These are phyloP conservation scores for Pleurotus tuoliensis DNA, from an alignment of 768 basidiomycete species.

Conservation along the genomic window DNA sequence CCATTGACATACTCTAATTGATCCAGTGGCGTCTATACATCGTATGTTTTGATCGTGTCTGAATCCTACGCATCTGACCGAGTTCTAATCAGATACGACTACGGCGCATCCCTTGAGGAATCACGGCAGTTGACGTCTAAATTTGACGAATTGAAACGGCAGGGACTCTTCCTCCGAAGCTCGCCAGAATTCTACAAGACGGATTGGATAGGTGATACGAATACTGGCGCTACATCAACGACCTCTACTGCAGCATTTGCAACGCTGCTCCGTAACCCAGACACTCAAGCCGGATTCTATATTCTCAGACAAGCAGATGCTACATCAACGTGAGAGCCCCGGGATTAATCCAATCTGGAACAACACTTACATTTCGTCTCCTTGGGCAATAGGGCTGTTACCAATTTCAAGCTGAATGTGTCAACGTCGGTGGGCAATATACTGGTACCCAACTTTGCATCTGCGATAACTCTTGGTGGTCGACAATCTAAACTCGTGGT, in stretches of 20 bases:
- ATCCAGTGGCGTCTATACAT: slow-evolving; percentile 46
- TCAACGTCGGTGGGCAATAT: slow-evolving; percentile 48
- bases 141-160: slow-evolving; percentile 73
- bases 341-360: background rate
- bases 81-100: slow-evolving; percentile 65
- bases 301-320: slow-evolving; percentile 67
- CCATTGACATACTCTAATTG: no score
- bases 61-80: background rate
- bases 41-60: slow-evolving; percentile 1
- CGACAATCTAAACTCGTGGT: slow-evolving; percentile 73
- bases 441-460: slow-evolving; percentile 51
- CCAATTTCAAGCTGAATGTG: slow-evolving; percentile 58
- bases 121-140: slow-evolving; percentile 63
- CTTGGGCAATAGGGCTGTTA: slow-evolving; percentile 35
- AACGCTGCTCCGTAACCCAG: slow-evolving; percentile 68
- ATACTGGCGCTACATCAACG: slow-evolving; percentile 36
- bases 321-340: slow-evolving; percentile 52
- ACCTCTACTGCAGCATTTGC: slow-evolving; percentile 48
- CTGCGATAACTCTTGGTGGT: slow-evolving; percentile 57
- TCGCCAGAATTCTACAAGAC: slow-evolving; percentile 81
- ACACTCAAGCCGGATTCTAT: slow-evolving; percentile 64
- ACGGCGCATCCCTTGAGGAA: slow-evolving; percentile 73
- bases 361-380: background rate
- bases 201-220: slow-evolving; percentile 63
- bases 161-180: slow-evolving; percentile 78